Base-by-base conservation (phyloP, 2,329 filamentous ascomycete species). In the Aspergillus sojae region DNA sequence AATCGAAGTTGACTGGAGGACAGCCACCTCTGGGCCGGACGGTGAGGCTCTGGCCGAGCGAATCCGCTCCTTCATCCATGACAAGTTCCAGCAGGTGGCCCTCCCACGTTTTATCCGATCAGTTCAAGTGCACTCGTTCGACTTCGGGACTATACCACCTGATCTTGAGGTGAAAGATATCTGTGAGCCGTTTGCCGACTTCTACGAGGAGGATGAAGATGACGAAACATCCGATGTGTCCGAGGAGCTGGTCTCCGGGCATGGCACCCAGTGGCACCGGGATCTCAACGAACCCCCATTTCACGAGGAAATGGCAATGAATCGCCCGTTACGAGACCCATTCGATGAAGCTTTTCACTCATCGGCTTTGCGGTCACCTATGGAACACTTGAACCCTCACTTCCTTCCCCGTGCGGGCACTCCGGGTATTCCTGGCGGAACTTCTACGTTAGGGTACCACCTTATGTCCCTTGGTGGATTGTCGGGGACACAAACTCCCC, bases 91-190 rank as follows among this genome's bases (percentile, higher is more conserved):
- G 80, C 89, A 93, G 65, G 90, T 98, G 67, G 87, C 91, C 30
- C 86, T 99, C 54, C 95, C 95, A 63, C 91, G 93, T 73, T 97
- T 99, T 85, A 97, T 99, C 80, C 94, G 95, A 74, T 95, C 93
- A 30, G 95, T 99, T 71, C 91, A 93, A 60, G 94, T 97, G 46
- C 94, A 97, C 77, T 90, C 92, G 65, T 99, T 99, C 79, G 90
- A 94, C 67, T 97, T 99, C 77, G 95, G 95, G 55, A 88, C 84
- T 32, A 88, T 94, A 57, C 85, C 91, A 45, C 95, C 95, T 1
- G 87, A 91, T 70, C 86, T 99, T 48, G 93, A 96, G 75, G 89
- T 99, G 72, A 98, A 97, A 80, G 95, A 98, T 77, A 94, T 99
- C 65, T 96, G 94, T 71, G 94, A 99, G 76, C 95, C 95, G 2